Conservation (phyloP, 139 green algal genomes). For the Spirogloea muscicola region DNA sequence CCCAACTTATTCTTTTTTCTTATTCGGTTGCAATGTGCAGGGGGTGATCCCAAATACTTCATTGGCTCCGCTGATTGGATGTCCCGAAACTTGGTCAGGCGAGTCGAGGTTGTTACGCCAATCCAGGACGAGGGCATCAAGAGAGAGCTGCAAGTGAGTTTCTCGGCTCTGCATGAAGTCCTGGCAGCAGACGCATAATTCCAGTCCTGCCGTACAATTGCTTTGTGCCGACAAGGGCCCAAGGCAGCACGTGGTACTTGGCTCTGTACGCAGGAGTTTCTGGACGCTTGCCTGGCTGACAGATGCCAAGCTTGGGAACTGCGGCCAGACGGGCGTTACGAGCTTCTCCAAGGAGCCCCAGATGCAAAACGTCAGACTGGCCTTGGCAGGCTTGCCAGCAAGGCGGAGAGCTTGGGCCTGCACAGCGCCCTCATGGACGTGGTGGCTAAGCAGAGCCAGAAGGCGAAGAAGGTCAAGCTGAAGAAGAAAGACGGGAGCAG, state of each 20-base stretch:
- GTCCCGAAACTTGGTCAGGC: constrained; percentile 54
- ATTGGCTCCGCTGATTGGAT: constrained; percentile 64
- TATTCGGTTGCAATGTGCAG: constrained; percentile 24
- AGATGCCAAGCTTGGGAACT: constrained; percentile 40
- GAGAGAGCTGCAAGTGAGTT: constrained; percentile 49
- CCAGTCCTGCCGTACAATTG: too few relatives aligned
- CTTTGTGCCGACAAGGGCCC: too few relatives aligned
- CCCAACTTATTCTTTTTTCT: too few relatives aligned
- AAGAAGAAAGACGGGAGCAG: constrained; percentile 39
- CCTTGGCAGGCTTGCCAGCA: too few relatives aligned
- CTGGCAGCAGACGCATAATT: too few relatives aligned
- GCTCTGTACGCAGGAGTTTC: constrained; percentile 47
- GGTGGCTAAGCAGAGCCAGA: constrained; percentile 21
- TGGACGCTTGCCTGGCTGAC: constrained; percentile 49
- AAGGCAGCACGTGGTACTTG: too few relatives aligned
- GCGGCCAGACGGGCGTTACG: constrained; percentile 43
- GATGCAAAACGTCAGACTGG: too few relatives aligned
- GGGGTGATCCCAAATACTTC: constrained; percentile 47
- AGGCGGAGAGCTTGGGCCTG: constrained; percentile 14
- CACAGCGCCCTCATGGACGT: constrained; percentile 30
- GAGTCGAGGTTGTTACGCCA: constrained; percentile 60
- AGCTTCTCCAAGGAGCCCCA: too few relatives aligned
- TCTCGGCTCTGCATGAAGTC: too few relatives aligned
- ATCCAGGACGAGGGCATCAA: constrained; percentile 49
- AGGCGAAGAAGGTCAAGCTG: constrained; percentile 24